phyloP scores from a whole-genome alignment of 202 grass and related monocot species.

The Eragrostis tef region DNA sequence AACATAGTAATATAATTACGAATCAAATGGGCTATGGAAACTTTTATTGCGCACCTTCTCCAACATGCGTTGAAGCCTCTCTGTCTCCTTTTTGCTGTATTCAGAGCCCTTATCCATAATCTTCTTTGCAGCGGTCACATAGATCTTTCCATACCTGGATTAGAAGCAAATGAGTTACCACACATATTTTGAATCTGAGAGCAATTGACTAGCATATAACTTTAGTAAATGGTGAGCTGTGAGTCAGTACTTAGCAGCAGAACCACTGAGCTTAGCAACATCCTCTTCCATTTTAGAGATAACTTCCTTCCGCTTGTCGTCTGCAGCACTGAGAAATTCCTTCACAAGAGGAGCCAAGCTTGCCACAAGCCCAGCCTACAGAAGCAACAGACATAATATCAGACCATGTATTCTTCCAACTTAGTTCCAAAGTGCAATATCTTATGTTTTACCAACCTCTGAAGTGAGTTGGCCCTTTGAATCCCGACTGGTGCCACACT shows the following conservation, averaged over 20 bases:
- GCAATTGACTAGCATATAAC: not conserved
- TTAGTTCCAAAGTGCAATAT: conserved; percentile 5
- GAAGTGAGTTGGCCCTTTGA: conserved; percentile 84
- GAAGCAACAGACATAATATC: conserved; percentile 38
- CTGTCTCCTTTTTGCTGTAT: conserved; percentile 85
- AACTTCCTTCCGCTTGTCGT: conserved; percentile 66
- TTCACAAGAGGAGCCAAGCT: conserved; percentile 80
- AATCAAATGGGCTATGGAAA: not conserved
- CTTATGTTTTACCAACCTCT: conserved; percentile 59
- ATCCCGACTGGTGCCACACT: conserved; percentile 77
- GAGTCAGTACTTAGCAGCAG: conserved; percentile 73
- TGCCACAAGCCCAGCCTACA: conserved; percentile 74
- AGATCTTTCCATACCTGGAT: conserved; percentile 81
- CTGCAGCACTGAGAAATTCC: conserved; percentile 68
- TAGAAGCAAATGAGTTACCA: conserved; percentile 31
- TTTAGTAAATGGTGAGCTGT: conserved; percentile 3
- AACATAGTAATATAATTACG: conserved; percentile 4
- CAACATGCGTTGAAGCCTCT: conserved; percentile 85
- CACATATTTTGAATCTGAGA: not conserved
- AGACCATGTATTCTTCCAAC: conserved; percentile 12
- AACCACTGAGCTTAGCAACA: conserved; percentile 77
- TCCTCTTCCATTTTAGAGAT: conserved; percentile 82
- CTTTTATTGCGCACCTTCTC: conserved; percentile 63
- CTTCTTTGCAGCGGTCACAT: conserved; percentile 72
- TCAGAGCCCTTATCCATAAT: conserved; percentile 65